phyloP scores from a whole-genome alignment of 2,329 filamentous ascomycete species.

The Tolypocladium tropicale region DNA sequence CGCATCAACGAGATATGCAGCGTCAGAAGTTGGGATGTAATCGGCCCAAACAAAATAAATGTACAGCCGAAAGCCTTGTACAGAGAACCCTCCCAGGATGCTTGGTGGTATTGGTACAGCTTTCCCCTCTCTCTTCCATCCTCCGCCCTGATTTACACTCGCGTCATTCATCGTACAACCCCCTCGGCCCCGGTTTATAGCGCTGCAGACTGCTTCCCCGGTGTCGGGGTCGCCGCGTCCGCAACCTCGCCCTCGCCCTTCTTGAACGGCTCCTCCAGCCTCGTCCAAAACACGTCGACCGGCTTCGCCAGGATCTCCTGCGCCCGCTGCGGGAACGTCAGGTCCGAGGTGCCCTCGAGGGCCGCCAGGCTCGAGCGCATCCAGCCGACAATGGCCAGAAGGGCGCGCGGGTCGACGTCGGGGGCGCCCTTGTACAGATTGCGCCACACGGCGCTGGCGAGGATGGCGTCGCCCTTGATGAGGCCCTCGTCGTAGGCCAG shows the following conservation, averaged over 20 bases:
- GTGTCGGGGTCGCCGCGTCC: background rate
- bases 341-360: slow-evolving; percentile 40
- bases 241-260: slow-evolving; percentile 16
- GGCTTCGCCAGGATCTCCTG: slow-evolving; percentile 24
- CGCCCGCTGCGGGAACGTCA: slow-evolving; percentile 20
- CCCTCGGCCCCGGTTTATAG: background rate
- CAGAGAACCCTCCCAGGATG: background rate
- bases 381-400: slow-evolving; percentile 47
- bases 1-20: background rate
- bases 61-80: background rate
- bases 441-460: slow-evolving; percentile 81
- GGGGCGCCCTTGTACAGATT: slow-evolving; percentile 73
- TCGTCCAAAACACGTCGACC: slow-evolving; percentile 33
- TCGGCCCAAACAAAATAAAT: background rate
- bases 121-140: background rate
- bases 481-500: slow-evolving; percentile 79
- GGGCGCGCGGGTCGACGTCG: slow-evolving; percentile 37
- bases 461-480: slow-evolving; percentile 63
- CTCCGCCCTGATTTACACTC: background rate
- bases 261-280: slow-evolving; percentile 28
- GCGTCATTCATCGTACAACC: background rate
- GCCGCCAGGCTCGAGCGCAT: slow-evolving; percentile 37
- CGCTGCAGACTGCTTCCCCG: background rate
- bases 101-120: background rate
- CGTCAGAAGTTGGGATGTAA: slow-evolving; percentile 1